A percentile compares a stretch with the other conserved stretches of the same genome.
phyloP scores from a whole-genome alignment of 495 filamentous ascomycete species.

The Xylaria sp. region DNA sequence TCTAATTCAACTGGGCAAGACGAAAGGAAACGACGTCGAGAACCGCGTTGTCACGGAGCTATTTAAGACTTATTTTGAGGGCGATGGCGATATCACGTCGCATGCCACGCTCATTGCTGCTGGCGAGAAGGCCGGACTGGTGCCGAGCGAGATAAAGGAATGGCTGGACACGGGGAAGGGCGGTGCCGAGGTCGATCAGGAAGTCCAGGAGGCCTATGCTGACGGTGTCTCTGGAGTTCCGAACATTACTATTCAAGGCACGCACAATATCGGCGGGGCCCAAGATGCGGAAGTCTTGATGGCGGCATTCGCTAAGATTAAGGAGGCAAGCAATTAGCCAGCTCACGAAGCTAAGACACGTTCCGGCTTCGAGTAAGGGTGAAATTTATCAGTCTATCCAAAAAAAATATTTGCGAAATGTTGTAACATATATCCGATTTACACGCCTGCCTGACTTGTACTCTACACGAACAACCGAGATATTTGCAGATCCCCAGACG shows the following conservation, averaged over 20 bases:
- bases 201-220: conserved; percentile 59
- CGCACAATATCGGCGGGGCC: conserved; percentile 67
- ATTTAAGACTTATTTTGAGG: conserved; percentile 76
- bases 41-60: conserved; percentile 72
- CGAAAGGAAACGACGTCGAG: conserved; percentile 62
- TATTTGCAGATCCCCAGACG: no score
- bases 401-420: background rate
- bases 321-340: conserved; percentile 33
- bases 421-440: background rate
- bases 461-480: no score
- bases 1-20: conserved; percentile 69
- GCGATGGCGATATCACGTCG: conserved; percentile 76
- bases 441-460: background rate
- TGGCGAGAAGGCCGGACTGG: conserved; percentile 67
- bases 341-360: background rate
- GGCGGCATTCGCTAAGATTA: conserved; percentile 58
- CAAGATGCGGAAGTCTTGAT: conserved; percentile 64
- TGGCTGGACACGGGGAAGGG: conserved; percentile 69
- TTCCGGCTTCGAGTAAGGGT: background rate
- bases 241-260: conserved; percentile 70
- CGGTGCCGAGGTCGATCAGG: conserved; percentile 71
- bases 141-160: conserved; percentile 62
- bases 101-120: conserved; percentile 64
- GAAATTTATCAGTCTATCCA: background rate
- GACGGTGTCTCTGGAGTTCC: conserved; percentile 72